phyloP scores from a whole-genome alignment of 306 rosid species.

The Leucaena leucocephala region DNA sequence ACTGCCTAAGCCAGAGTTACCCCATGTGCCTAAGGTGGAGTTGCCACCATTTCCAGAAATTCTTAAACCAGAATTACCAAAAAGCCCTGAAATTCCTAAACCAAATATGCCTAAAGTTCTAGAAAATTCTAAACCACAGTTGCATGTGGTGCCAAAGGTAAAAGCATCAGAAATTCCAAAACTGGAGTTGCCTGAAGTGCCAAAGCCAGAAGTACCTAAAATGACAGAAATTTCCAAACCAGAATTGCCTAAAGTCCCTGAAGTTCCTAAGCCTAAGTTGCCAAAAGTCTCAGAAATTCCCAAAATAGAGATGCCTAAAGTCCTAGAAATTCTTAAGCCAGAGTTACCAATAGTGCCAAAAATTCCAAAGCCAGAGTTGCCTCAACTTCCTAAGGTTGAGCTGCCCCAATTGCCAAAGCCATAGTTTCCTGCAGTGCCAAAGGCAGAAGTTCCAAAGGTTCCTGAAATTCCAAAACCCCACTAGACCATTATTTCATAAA shows the following conservation, averaged over 20 bases:
- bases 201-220: neutral
- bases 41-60: neutral
- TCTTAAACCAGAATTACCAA: neutral
- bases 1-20: neutral
- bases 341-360: neutral
- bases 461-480: neutral
- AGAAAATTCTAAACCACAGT: neutral
- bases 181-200: neutral
- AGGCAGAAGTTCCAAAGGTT: neutral
- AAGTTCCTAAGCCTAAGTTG: constrained; percentile 12
- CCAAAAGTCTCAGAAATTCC: constrained; percentile 12
- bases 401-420: neutral
- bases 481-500: neutral
- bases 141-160: neutral
- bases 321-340: neutral
- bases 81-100: constrained; percentile 12
- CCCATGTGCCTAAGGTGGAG: neutral
- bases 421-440: neutral
- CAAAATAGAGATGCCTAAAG: constrained; percentile 19
- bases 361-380: neutral
- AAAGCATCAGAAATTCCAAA: constrained; percentile 1
- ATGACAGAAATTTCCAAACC: constrained; percentile 3
- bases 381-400: neutral
- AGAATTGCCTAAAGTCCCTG: constrained; percentile 13
- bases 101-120: constrained; percentile 36